Conservation (phyloP, 2,329 filamentous ascomycete species). For the Fusarium nygamai region DNA sequence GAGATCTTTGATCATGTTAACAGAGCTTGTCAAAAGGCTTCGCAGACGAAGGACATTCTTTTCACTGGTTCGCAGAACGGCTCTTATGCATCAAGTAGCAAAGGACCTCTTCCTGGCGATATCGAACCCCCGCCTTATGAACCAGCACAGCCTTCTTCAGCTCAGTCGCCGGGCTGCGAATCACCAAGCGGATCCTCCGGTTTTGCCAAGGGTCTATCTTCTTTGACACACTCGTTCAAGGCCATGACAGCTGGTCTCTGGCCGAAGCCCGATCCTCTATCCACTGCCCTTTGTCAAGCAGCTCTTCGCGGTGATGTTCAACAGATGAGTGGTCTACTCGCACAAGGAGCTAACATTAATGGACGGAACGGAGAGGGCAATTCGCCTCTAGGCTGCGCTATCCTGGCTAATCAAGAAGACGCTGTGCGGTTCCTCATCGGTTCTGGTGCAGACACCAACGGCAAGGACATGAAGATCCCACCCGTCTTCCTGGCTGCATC, state of each 20-base stretch:
- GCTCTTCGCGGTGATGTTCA: conserved; percentile 46
- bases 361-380: conserved; percentile 50
- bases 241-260: conserved; percentile 47
- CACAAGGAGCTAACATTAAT: conserved; percentile 50
- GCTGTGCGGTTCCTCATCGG: conserved; percentile 48
- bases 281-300: conserved; percentile 50
- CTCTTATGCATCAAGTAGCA: conserved; percentile 28
- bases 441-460: conserved; percentile 44
- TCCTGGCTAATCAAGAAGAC: conserved; percentile 45
- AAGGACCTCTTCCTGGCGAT: conserved; percentile 8
- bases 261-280: conserved; percentile 51
- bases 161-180: not conserved
- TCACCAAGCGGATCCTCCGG: conserved; percentile 16
- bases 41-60: conserved; percentile 31
- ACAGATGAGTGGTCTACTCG: conserved; percentile 47
- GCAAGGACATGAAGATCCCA: conserved; percentile 42
- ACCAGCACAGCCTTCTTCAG: conserved; percentile 18
- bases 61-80: not conserved
- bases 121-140: conserved; percentile 43
- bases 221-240: conserved; percentile 49
- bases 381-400: conserved; percentile 49
- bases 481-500: conserved; percentile 49
- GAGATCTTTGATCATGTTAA: conserved; percentile 35
- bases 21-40: conserved; percentile 25
- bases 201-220: conserved; percentile 41